Evolutionary conservation across 2,329 filamentous ascomycete species (phyloP).

Genomic region (Penicillium aurantiogriseum): DNA sequence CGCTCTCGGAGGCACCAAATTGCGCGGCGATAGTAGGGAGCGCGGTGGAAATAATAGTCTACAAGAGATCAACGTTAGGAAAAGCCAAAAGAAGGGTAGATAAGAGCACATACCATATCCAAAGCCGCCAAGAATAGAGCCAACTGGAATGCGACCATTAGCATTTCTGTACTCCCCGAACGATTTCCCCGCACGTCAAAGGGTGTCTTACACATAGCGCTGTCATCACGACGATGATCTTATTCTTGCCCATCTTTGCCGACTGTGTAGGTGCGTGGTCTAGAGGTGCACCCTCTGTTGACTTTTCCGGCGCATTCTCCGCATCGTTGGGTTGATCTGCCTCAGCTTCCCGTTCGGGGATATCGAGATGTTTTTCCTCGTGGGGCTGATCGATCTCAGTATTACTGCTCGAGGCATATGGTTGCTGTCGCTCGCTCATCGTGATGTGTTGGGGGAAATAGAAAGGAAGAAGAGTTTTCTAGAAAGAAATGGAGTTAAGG

Average conservation of each 20-base stretch:
- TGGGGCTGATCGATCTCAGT: constrained; percentile 10
- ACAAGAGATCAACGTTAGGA: constrained; percentile 2
- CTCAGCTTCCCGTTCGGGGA: constrained; percentile 2
- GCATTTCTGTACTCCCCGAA: constrained; percentile 2
- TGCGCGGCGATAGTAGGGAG: constrained; percentile 45
- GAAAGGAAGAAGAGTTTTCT: not conserved
- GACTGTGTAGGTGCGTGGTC: constrained; percentile 39
- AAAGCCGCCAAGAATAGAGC: constrained; percentile 60
- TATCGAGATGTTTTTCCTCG: constrained; percentile 13
- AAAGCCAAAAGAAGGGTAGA: not conserved
- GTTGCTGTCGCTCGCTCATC: constrained; percentile 6
- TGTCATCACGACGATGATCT: constrained; percentile 43
- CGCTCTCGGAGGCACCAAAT: constrained; percentile 44
- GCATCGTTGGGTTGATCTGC: constrained; percentile 2
- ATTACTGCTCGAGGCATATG: constrained; percentile 16
- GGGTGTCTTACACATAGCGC: constrained; percentile 39
- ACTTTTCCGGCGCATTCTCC: constrained; percentile 18
- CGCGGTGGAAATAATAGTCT: constrained; percentile 48
- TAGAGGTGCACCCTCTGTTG: constrained; percentile 23
- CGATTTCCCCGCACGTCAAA: not conserved
- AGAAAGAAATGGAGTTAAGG: not conserved
- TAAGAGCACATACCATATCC: constrained; percentile 49
- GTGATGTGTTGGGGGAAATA: constrained; percentile 4
- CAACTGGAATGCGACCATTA: constrained; percentile 40
- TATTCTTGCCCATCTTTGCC: constrained; percentile 40